Base-by-base conservation (phyloP, 495 filamentous ascomycete species). In the Penicillium odoratum region DNA sequence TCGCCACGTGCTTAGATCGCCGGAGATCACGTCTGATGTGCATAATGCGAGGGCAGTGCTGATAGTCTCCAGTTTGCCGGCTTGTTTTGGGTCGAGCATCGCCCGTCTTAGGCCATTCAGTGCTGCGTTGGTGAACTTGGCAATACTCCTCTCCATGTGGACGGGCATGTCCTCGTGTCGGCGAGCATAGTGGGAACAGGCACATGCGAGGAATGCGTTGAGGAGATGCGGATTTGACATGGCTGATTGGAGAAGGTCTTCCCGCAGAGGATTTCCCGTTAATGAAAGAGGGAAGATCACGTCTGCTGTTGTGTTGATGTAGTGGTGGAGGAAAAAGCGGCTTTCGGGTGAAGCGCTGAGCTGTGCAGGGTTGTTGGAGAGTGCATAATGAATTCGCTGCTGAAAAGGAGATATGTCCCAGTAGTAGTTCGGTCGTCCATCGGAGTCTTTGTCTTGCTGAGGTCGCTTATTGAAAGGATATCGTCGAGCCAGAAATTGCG, bases 211-310 rank as follows among this genome's bases (percentile, higher is more conserved):
- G 25, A 56, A 56, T 28, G 53, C 53, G 33, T 56, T 48, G 1
- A 56, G 33, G 13, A 56, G 53, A 40, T 56, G 53, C 9, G 53
- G 33, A 3, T 46, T 48, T 8, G 43, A 47, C 53, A 56, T 56
- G 21, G 53, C 53, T 0, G 45, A 48, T 21, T 46, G 53, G 15
- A 56, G 53, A 5, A 56, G 53, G 15, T 45, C 31, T 48, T 56
- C 53, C 15, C 53, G 43, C 5, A 56, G 30, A 8, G 53, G 53
- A 29, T 56, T 56, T 0, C 44, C 44, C 4, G 46, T 56, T 21
- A 56, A 26, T 5, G 53, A 56, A n/a, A 56, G 53, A 13, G 53
- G 53, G 15, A 56, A 56, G 31, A 56, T 56, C n/a, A 56, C 53
- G 8, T 36, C 44, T 4, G 53, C 53, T 5, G 53, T 56, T 10